phyloP scores from a whole-genome alignment of 2,329 filamentous ascomycete species.

The Verticillium nubilum region DNA sequence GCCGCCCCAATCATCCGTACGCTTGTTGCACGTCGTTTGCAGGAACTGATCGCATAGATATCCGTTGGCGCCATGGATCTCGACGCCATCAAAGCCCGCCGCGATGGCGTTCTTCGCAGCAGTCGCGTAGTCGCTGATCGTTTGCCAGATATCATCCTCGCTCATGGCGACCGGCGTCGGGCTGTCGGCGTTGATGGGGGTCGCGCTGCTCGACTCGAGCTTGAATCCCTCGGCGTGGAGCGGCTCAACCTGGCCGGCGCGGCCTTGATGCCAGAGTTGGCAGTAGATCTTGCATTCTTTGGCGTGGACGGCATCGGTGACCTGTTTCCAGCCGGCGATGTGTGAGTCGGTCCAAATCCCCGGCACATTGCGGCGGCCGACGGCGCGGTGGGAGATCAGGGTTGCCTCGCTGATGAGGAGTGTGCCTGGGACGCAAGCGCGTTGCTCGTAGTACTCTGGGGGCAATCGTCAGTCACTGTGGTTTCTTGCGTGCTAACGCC shows the following conservation, averaged over 20 bases:
- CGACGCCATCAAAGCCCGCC: conserved; percentile 66
- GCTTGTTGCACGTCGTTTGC: conserved; percentile 41
- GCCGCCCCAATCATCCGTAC: conserved; percentile 51
- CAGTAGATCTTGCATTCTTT: conserved; percentile 57
- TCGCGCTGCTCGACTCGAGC: conserved; percentile 38
- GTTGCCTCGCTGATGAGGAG: conserved; percentile 55
- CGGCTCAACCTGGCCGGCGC: conserved; percentile 33
- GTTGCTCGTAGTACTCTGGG: conserved; percentile 22
- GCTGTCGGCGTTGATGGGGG: conserved; percentile 39
- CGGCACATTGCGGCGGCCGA: conserved; percentile 43
- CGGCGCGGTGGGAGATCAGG: conserved; percentile 40
- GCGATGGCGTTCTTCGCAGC: conserved; percentile 52
- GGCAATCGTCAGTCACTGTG: background rate
- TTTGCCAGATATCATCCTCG: conserved; percentile 56
- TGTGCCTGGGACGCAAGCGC: conserved; percentile 27
- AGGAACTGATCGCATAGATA: conserved; percentile 63
- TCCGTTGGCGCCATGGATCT: conserved; percentile 51
- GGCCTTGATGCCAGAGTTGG: conserved; percentile 61
- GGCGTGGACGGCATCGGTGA: conserved; percentile 58
- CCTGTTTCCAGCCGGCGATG: conserved; percentile 51
- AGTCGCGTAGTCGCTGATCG: conserved; percentile 55
- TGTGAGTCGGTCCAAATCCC: conserved; percentile 55
- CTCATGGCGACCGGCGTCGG: conserved; percentile 59
- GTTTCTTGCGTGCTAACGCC: background rate
- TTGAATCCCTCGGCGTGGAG: conserved; percentile 37